Evolutionary conservation across 257 asterid genomes (phyloP).

Genomic region (Solanum bulbocastanum): DNA sequence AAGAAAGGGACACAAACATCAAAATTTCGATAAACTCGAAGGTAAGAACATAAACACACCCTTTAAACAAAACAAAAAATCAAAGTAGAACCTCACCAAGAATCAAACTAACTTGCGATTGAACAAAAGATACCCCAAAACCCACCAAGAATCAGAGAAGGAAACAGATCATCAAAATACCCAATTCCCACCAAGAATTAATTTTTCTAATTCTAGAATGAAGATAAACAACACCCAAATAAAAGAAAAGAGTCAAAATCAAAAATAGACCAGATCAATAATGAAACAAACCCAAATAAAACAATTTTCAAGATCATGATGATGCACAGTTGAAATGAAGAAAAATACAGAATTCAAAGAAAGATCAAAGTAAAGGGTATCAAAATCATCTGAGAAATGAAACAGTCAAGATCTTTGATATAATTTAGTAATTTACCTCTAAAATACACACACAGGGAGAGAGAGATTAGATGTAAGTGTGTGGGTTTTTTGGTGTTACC

Average conservation of each 20-base stretch:
- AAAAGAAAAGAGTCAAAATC: slow-evolving; percentile 14
- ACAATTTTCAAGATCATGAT: slow-evolving; percentile 33
- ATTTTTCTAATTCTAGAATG: slow-evolving; percentile 2
- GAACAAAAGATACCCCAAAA: neutral
- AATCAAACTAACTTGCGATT: slow-evolving; percentile 13
- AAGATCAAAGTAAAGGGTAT: slow-evolving; percentile 23
- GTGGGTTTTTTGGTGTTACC: neutral
- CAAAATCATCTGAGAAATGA: slow-evolving; percentile 1
- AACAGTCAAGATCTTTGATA: slow-evolving; percentile 10
- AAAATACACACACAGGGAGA: neutral
- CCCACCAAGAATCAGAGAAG: neutral
- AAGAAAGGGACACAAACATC: neutral
- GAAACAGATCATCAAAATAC: neutral
- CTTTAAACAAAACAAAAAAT: neutral
- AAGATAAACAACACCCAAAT: slow-evolving; percentile 17
- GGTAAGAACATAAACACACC: neutral
- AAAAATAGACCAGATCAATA: slow-evolving; percentile 18
- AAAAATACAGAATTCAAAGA: slow-evolving; percentile 4
- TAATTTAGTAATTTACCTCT: slow-evolving; percentile 15
- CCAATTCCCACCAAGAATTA: neutral
- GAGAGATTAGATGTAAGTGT: neutral
- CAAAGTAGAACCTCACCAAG: neutral
- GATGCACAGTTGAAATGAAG: neutral
- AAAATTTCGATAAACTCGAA: neutral
- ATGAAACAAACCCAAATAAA: slow-evolving; percentile 9